phyloP scores from a whole-genome alignment of 78 protist genomes.

The Dictyostelium brefeldianum region DNA sequence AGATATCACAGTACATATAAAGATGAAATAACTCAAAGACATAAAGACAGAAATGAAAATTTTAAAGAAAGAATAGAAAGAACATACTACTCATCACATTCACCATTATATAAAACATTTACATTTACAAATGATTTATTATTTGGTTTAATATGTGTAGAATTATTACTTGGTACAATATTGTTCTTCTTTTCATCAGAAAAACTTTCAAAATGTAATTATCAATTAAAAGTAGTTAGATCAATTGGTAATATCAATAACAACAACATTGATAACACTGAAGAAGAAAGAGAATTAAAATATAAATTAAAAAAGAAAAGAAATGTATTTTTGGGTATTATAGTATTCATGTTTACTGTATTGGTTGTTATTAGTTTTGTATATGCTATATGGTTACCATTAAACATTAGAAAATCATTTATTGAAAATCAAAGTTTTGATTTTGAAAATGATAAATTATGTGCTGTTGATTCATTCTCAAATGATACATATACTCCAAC shows the following conservation, averaged over 20 bases:
- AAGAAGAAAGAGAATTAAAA: not conserved
- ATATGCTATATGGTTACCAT: not conserved
- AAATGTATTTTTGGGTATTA: not conserved
- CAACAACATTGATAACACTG: not conserved
- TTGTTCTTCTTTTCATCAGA: not conserved
- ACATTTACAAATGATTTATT: not conserved
- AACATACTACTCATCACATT: not conserved
- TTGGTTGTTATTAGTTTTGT: not conserved
- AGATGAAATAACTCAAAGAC: not conserved
- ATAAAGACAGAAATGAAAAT: not conserved
- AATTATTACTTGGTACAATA: not conserved
- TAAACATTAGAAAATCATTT: not conserved
- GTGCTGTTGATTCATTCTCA: not conserved
- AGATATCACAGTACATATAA: not conserved
- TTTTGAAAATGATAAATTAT: not conserved
- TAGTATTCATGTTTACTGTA: not conserved
- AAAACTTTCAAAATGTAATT: not conserved
- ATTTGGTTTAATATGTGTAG: not conserved
- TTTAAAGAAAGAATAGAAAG: not conserved
- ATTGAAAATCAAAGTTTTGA: not conserved
- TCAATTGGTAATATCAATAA: not conserved
- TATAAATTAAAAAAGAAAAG: not conserved
- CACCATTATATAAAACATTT: not conserved
- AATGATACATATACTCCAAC: not conserved
- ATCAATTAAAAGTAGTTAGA: not conserved